Evolutionary conservation across 78 protist genomes (phyloP).

Genomic region (Dictyostelium capitatum): DNA sequence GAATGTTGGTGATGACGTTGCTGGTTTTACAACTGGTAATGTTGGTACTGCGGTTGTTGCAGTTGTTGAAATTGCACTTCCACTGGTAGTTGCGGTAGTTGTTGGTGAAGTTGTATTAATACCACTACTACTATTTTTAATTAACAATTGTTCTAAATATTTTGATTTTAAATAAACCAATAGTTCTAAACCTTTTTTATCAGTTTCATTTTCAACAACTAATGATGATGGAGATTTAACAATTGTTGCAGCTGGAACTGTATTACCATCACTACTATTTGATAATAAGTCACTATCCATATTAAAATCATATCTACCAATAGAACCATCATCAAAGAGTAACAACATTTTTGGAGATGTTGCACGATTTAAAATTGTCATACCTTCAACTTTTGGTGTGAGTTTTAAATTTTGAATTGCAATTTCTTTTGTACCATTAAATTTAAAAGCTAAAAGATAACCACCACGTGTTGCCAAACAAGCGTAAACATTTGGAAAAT

Average conservation of each 20-base stretch:
- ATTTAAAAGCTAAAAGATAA: conserved; percentile 3
- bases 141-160: background rate
- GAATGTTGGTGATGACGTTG: conserved; percentile 33
- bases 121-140: background rate
- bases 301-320: conserved; percentile 50
- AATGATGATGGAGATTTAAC: background rate
- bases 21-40: background rate
- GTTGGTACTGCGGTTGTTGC: background rate
- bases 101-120: background rate
- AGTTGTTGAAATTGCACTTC: background rate
- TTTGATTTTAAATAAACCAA: conserved; percentile 4
- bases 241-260: background rate
- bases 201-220: background rate
- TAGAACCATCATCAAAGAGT: conserved; percentile 51
- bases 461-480: conserved; percentile 43
- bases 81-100: background rate
- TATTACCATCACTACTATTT: background rate
- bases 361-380: conserved; percentile 48
- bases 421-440: background rate
- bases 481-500: conserved; percentile 18
- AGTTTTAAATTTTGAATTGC: conserved; percentile 28
- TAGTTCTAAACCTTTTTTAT: conserved; percentile 29
- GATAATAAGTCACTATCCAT: conserved; percentile 3
- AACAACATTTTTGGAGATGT: conserved; percentile 55
- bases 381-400: conserved; percentile 51